These are phyloP conservation scores for Trifolium subterraneum DNA, from an alignment of 306 rosid species.

Conservation along the genomic window DNA sequence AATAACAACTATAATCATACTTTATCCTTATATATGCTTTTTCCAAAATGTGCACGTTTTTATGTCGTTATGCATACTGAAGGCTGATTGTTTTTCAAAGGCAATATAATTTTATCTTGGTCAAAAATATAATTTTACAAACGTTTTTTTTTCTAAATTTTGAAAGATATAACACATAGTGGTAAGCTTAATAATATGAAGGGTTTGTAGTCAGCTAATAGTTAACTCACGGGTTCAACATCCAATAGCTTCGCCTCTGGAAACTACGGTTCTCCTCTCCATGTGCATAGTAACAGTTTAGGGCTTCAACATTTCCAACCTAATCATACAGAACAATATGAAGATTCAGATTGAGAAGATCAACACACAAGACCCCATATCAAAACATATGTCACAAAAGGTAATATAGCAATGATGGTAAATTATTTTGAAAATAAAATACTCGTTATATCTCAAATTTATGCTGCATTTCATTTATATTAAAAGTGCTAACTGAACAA, in stretches of 20 bases:
- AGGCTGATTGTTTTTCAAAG: constrained; percentile 19
- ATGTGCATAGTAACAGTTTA: constrained; percentile 97
- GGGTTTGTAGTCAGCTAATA: constrained; percentile 24
- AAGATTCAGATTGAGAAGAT: constrained; percentile 41
- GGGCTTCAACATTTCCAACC: constrained; percentile 89
- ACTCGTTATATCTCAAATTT: constrained; percentile 7
- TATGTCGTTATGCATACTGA: not conserved
- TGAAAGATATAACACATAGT: constrained; percentile 20
- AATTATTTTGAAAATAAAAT: constrained; percentile 2
- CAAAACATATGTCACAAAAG: constrained; percentile 21
- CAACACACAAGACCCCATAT: constrained; percentile 28
- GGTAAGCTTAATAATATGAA: constrained; percentile 28
- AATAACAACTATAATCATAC: not conserved
- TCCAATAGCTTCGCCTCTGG: constrained; percentile 97
- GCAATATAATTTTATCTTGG: constrained; percentile 33
- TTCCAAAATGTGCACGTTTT: not conserved
- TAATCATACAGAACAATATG: constrained; percentile 49
- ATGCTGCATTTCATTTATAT: constrained; percentile 11
- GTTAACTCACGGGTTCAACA: constrained; percentile 89
- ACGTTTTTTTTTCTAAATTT: not conserved
- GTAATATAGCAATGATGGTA: constrained; percentile 29
- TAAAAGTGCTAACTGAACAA: constrained; percentile 17
- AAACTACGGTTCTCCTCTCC: constrained; percentile 87
- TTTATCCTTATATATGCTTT: constrained; percentile 22
- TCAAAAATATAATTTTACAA: constrained; percentile 5